Base-by-base conservation (phyloP, 345 rosid species). In the Alliaria petiolata region DNA sequence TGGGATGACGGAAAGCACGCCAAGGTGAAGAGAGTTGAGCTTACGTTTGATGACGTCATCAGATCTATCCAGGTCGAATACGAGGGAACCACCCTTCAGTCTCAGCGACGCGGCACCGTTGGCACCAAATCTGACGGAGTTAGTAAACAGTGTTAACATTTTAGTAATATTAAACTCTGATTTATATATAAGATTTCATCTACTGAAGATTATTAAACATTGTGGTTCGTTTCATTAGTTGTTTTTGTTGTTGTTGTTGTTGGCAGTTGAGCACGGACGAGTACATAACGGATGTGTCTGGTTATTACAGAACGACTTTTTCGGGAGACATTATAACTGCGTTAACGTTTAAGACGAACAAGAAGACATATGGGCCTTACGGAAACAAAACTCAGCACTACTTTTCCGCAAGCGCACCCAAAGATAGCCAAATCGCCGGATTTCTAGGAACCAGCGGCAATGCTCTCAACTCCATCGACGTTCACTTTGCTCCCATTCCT, bases 1-100 rank as follows among this genome's bases (percentile, higher is more conserved):
- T 72, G 77, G 77, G 77, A 72, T 17, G 77, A 72, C 58, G 77
- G 77, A 64, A 72, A 56, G 31, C 70, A 72, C 71, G 0, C 58
- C 16, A 72, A 72, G 58, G 77, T 72, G 50, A 64, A 64, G 43
- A 34, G 12, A 8, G 58, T 63, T 16, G 19, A 44, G 50, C 47
- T 72, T 0, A 72, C 71, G 16, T 55, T 28, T 33, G 77, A 55
- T 45, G 71, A 64, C 19, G 77, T 36, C 51, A 72, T 72, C 65
- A 64, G 12, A 1, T 72, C 71, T 28, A 65, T 72, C 15, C 34
- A 72, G 50, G 70, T 64, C 3, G 77, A 55, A 2, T 64, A 72
- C 49, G 33, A 55, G 16, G 77, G 65, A 12, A 35, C 64, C 38
- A 22, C 20, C 17, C 22, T 44, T 9, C 6, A 33, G 40, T 65